Conservation (phyloP, 2,329 filamentous ascomycete species). For the Phyllosticta ampelicida region DNA sequence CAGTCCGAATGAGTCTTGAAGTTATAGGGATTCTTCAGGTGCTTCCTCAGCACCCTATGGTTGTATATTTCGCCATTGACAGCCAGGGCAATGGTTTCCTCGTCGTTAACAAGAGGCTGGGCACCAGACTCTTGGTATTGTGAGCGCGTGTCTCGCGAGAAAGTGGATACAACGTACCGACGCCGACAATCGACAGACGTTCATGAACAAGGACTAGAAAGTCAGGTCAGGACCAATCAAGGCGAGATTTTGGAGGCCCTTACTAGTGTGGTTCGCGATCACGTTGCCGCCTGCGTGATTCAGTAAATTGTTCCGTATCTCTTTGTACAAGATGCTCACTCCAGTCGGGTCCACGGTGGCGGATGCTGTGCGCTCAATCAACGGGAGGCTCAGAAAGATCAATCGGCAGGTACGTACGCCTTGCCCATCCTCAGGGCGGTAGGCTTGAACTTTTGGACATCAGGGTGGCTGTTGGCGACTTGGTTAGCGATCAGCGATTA, state of each 20-base stretch:
- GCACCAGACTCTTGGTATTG: conserved; percentile 68
- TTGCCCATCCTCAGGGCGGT: conserved; percentile 88
- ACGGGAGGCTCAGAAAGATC: conserved; percentile 13
- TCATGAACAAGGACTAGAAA: conserved; percentile 75
- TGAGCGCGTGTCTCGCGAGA: conserved; percentile 14
- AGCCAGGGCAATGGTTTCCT: conserved; percentile 77
- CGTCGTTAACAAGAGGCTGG: conserved; percentile 87
- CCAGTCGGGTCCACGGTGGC: conserved; percentile 97
- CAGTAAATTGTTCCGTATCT: conserved; percentile 20
- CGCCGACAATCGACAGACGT: conserved; percentile 92
- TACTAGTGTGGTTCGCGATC: conserved; percentile 84
- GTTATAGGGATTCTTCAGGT: conserved; percentile 70
- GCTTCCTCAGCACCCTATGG: conserved; percentile 88
- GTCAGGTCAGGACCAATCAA: conserved; percentile 14
- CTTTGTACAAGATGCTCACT: conserved; percentile 49
- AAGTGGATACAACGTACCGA: conserved; percentile 51
- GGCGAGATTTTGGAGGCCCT: conserved; percentile 10
- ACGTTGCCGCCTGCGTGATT: conserved; percentile 65
- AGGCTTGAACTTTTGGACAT: conserved; percentile 94
- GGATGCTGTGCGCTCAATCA: conserved; percentile 52
- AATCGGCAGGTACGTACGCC: conserved; percentile 52
- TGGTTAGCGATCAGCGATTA: conserved; percentile 18
- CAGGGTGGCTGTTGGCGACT: conserved; percentile 54
- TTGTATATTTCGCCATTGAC: conserved; percentile 99
- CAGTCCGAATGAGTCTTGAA: conserved; percentile 99